phyloP scores from a whole-genome alignment of 805 yeast species.

The Spencermartinsiella europaea region DNA sequence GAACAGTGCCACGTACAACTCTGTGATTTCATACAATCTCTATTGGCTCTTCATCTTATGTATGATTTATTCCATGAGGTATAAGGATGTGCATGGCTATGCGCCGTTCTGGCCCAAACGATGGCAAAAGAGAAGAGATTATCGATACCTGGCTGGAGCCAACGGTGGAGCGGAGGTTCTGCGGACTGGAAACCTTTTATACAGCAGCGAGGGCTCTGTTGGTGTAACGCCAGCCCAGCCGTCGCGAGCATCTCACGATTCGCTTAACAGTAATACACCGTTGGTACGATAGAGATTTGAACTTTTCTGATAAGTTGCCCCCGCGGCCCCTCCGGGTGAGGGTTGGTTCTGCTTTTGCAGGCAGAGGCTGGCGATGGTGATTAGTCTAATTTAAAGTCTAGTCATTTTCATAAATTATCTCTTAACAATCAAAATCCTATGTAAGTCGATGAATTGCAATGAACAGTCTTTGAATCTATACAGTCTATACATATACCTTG shows the following conservation, averaged over 20 bases:
- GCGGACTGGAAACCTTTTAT: constrained; percentile 9
- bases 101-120: constrained; percentile 56
- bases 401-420: too few species aligned
- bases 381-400: too few species aligned
- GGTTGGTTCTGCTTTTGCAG: too few species aligned
- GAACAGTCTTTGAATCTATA: too few species aligned
- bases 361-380: too few species aligned
- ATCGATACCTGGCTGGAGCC: background rate
- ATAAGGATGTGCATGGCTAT: constrained; percentile 55
- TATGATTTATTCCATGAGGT: constrained; percentile 42
- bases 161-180: constrained; percentile 13
- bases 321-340: too few species aligned
- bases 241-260: constrained; percentile 11
- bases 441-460: too few species aligned
- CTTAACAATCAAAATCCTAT: too few species aligned
- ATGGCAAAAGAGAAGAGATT: constrained; percentile 46
- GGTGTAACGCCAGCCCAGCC: background rate
- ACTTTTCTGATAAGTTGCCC: too few species aligned
- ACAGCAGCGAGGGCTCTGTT: constrained; percentile 4
- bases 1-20: constrained; percentile 86
- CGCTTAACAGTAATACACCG: constrained; percentile 14
- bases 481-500: too few species aligned
- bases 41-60: constrained; percentile 58
- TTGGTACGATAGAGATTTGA: constrained; percentile 4
- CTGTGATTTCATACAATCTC: constrained; percentile 63